Base-by-base conservation (phyloP, 1,284 basidiomycete species). In the Austroboletus niveus region DNA sequence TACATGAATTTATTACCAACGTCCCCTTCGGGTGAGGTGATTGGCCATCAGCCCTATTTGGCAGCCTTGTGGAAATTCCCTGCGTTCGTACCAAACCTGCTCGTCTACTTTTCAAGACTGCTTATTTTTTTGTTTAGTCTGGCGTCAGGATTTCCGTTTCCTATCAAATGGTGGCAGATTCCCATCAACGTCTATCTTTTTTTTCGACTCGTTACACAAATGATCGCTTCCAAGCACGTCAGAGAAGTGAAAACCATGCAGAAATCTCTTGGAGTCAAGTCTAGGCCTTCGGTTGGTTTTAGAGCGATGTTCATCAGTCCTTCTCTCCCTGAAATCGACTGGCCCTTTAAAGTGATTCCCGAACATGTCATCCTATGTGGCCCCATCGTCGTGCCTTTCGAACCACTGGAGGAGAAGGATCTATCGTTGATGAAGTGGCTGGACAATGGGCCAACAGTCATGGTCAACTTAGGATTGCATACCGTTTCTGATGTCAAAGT, bases 81-180 rank as follows among this genome's bases (percentile, higher is more conserved):
- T n/a, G n/a, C n/a, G n/a, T n/a, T n/a, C n/a, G n/a, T n/a, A n/a
- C n/a, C n/a, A n/a, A n/a, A n/a, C n/a, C n/a, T n/a, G n/a, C n/a
- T n/a, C n/a, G n/a, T n/a, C n/a, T n/a, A n/a, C n/a, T n/a, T n/a
- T n/a, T n/a, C n/a, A n/a, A n/a, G n/a, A n/a, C n/a, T n/a, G n/a
- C n/a, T n/a, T n/a, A n/a, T n/a, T n/a, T n/a, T n/a, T n/a, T n/a
- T n/a, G n/a, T n/a, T n/a, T n/a, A n/a, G n/a, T n/a, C n/a, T n/a
- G n/a, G n/a, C 22, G 22, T 24, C 22, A 46, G 49, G 49, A 22
- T 47, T 46, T 17, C 34, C 34, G 2, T 51, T 30, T 30, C 49
- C 49, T n/a, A 45, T 51, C 17, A 46, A 42, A 17, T 42, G 49
- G 49, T 46, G 40, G 45, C 35, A 51, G 12, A 31, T 36, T 14